Base-by-base conservation (phyloP, 768 basidiomycete species). In the Lepiota brunneoincarnata region DNA sequence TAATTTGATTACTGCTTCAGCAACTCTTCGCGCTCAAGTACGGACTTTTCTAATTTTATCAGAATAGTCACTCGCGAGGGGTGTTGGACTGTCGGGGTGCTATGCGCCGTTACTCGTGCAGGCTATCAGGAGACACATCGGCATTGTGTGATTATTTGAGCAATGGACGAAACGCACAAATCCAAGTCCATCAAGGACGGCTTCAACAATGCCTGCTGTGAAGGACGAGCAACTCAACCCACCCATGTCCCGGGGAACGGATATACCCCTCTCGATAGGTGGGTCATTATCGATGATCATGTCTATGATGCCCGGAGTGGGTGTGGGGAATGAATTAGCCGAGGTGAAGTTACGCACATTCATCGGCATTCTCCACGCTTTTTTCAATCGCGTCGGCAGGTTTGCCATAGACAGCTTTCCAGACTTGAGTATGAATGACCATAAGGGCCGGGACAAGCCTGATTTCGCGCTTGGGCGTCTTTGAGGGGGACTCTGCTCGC, bases 231-330 rank as follows among this genome's bases (percentile, higher is more conserved):
- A 98, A 62, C 90, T 95, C 36, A 99, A 78, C 63, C 90, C 86
- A 63, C 86, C 91, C 83, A 99, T 86, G 66, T 99, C 97, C 61
- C 84, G 84, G 18, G 97, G 97, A 12, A 98, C 90, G 26, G 93
- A 93, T 57, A 99, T 92, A 60, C 92, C 80, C 55, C 92, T 85
- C 58, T 97, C 95, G 59, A 98, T 78, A 18, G 87, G 82, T 10
- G 97, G 95, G 65, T 95, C 91, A 68, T 99, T 98, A 77, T 98
- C 90, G 56, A 96, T 89, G 59, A 99, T 90, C 97, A 98, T 98
- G 71, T 98, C 93, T 96, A 59, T 28, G 18, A 20, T 17, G 20
- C 46, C n/a, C 39, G 42, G 41, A 60, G 31, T 51, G 36, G 49
- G 38, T 35, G 38, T 51, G 36, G 41, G n/a, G 47, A 43, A 28